Conservation (phyloP, 306 rosid genomes). For the Ceratonia siliqua region DNA sequence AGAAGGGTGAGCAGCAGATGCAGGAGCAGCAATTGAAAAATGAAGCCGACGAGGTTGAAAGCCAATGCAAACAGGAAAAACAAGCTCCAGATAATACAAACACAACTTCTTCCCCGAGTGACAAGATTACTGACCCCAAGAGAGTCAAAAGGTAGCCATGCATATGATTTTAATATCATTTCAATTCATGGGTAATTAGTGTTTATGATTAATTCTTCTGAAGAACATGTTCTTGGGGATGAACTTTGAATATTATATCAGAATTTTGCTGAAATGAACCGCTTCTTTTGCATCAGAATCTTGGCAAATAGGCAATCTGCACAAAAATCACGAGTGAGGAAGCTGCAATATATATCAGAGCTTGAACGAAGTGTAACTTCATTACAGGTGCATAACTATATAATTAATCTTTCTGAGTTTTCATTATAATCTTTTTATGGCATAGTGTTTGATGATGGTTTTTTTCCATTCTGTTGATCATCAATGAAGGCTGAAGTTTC, state of each 20-base stretch:
- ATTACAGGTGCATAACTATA: conserved; percentile 55
- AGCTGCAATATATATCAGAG: conserved; percentile 92
- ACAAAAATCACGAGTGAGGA: conserved; percentile 95
- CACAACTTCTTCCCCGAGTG: conserved; percentile 28
- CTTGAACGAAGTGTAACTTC: conserved; percentile 90
- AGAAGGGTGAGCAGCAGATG: background rate
- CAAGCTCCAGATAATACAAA: conserved; percentile 34
- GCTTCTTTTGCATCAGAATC: conserved; percentile 62
- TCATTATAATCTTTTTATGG: background rate
- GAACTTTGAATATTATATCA: background rate
- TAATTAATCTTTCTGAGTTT: background rate
- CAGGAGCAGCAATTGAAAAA: conserved; percentile 46
- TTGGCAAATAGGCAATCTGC: conserved; percentile 98
- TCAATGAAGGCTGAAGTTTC: conserved; percentile 87
- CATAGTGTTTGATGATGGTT: background rate
- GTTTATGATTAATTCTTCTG: background rate
- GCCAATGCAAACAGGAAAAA: conserved; percentile 54
- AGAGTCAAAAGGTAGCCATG: conserved; percentile 80
- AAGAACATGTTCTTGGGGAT: background rate
- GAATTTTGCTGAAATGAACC: background rate
- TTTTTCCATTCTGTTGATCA: conserved; percentile 5
- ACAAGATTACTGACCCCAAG: conserved; percentile 76
- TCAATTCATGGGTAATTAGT: background rate
- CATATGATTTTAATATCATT: conserved; percentile 2
- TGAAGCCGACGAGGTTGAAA: conserved; percentile 68